Conservation (phyloP, 257 asterid genomes). For the Agastache rugosa region DNA sequence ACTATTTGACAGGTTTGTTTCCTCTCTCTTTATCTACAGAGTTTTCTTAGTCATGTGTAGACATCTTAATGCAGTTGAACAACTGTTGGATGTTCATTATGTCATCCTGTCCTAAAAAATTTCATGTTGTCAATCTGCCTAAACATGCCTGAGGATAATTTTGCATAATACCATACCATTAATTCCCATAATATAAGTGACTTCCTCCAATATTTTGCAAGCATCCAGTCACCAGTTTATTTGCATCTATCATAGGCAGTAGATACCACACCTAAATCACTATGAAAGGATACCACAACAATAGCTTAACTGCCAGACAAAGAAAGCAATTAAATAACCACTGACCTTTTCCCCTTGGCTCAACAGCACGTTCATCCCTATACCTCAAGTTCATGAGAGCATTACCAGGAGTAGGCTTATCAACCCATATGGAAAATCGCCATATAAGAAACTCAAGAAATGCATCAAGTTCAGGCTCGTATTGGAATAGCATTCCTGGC, state of each 20-base stretch:
- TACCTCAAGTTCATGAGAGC: constrained; percentile 80
- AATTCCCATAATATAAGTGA: constrained; percentile 9
- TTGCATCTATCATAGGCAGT: constrained; percentile 1
- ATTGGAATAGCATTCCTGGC: constrained; percentile 99
- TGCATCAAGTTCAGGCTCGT: constrained; percentile 95
- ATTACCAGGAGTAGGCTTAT: constrained; percentile 97
- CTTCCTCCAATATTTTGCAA: constrained; percentile 19
- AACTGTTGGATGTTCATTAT: constrained; percentile 1
- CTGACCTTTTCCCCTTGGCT: constrained; percentile 79
- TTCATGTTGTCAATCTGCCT: constrained; percentile 9
- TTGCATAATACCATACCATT: not conserved
- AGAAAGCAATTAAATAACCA: constrained; percentile 24
- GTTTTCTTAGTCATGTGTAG: not conserved
- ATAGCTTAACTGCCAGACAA: constrained; percentile 18
- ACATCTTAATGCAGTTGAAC: not conserved
- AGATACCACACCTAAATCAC: constrained; percentile 18
- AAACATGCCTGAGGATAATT: not conserved
- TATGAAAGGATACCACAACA: constrained; percentile 8
- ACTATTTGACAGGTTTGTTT: not conserved
- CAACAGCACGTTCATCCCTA: constrained; percentile 90
- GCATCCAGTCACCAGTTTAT: constrained; percentile 22
- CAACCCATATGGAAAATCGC: constrained; percentile 98
- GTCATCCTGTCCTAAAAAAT: not conserved
- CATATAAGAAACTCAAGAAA: constrained; percentile 92
- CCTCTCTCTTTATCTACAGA: not conserved